Base-by-base conservation (phyloP, 148 eudicot genomes). In the Camellia japonica region DNA sequence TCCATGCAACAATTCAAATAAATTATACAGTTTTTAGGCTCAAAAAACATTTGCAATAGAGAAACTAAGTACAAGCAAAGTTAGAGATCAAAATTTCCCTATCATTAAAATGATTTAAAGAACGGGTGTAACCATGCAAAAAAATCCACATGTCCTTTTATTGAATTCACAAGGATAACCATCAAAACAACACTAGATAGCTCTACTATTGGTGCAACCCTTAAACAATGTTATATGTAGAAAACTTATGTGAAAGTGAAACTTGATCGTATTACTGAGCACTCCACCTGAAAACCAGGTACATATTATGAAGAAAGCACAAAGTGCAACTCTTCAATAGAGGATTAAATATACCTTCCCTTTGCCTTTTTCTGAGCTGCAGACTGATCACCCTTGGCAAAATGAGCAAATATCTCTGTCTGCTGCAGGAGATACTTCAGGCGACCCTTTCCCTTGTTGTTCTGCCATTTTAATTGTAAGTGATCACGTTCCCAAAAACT, bases 331-430 rank as follows among this genome's bases (percentile, higher is more conserved):
- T 60, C 38, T 2, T 10, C 52, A 49, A 5, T 3, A 68, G 12
- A 6, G 38, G 60, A 59, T 58, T 15, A 70, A 52, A 4, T 74
- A 52, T 83, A 96, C 99, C 90, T 92, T 87, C 97, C 99, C 84
- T 90, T 95, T 0, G 51, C 68, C 90, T 91, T 90, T 82, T 90
- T 96, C 82, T 81, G 82, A 10, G 92, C 54, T 11, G 88, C 74
- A 78, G 99, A 87, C 55, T 86, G 95, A 51, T 88, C 99, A 65
- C 93, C 93, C 86, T 93, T 92, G 62, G 99, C 98, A 87, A 96
- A 96, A 88, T 96, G 99, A 54, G 99, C 93, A 91, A 96, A 96
- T 78, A 96, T 84, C 81, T 96, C 99, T 0, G 99, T 96, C 78
- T 96, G 99, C 90, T 96, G 95, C 80, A 96, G 83, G 71, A 96